Conservation (phyloP, 352 stramenopile species). For the Stramenopiles sp. region DNA sequence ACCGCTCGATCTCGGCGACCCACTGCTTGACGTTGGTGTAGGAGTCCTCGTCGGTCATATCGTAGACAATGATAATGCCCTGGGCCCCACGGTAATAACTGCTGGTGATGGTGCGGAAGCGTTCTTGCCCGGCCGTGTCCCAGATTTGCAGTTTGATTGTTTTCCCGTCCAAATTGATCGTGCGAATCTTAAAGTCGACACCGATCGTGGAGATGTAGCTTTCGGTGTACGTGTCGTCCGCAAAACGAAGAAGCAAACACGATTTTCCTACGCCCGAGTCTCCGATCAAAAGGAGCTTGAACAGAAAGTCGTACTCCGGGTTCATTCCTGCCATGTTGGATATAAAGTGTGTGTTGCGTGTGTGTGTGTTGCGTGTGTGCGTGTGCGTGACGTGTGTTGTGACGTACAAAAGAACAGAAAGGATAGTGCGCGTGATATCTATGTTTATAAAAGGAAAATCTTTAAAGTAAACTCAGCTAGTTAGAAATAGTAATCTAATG, state of each 20-base stretch:
- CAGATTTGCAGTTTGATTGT: slow-evolving; percentile 99
- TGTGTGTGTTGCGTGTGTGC: too few relatives aligned
- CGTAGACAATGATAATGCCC: slow-evolving; percentile 93
- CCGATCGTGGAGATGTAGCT: slow-evolving; percentile 99
- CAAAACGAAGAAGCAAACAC: slow-evolving; percentile 94
- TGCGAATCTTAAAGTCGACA: slow-evolving; percentile 99
- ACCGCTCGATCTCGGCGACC: slow-evolving; percentile 32
- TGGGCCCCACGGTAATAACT: slow-evolving; percentile 96
- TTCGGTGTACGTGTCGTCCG: slow-evolving; percentile 97
- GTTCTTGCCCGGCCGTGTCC: slow-evolving; percentile 94
- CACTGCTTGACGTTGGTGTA: not conserved
- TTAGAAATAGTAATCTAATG: too few relatives aligned
- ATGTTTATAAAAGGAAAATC: too few relatives aligned
- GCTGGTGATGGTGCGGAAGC: slow-evolving; percentile 96
- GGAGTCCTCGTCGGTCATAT: slow-evolving; percentile 39
- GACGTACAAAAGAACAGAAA: too few relatives aligned
- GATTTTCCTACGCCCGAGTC: slow-evolving; percentile 95
- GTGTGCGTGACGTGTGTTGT: too few relatives aligned
- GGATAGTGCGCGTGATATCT: too few relatives aligned
- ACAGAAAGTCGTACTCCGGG: slow-evolving; percentile 97
- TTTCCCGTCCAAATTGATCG: slow-evolving; percentile 95
- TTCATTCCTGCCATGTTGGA: too few relatives aligned
- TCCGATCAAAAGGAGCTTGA: slow-evolving; percentile 93
- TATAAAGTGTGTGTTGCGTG: too few relatives aligned
- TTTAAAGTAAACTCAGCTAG: too few relatives aligned